Conservation (phyloP, 129 eudicot species). For the Pittosporum tobira region DNA sequence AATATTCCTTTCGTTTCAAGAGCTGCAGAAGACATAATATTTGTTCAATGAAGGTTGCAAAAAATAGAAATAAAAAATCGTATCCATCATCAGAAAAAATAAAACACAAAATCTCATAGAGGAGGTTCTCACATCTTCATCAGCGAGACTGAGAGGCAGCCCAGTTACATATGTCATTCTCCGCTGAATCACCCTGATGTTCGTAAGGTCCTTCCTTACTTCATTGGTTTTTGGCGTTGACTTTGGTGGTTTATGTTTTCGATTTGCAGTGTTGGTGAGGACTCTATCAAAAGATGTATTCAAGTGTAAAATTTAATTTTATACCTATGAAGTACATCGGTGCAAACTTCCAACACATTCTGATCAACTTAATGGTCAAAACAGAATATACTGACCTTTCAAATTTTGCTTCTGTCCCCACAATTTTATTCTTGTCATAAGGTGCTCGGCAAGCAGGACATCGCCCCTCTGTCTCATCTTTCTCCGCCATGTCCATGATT, state of each 20-base stretch:
- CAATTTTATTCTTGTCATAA: conserved; percentile 72
- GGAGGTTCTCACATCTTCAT: conserved; percentile 59
- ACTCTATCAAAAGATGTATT: conserved; percentile 33
- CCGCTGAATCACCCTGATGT: conserved; percentile 82
- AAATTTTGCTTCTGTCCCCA: conserved; percentile 58
- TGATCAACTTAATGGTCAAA: background rate
- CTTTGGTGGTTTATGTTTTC: conserved; percentile 58
- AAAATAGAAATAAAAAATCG: background rate
- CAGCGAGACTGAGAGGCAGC: conserved; percentile 71
- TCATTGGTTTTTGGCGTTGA: conserved; percentile 62
- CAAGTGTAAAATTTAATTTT: conserved; percentile 3
- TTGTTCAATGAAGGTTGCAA: conserved; percentile 2
- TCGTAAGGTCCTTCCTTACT: conserved; percentile 68
- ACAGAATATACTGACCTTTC: conserved; percentile 43
- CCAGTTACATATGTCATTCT: conserved; percentile 85
- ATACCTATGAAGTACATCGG: background rate
- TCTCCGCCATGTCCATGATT: conserved; percentile 93
- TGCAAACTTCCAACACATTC: background rate
- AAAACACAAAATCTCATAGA: background rate
- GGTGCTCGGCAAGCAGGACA: conserved; percentile 89
- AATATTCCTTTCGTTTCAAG: conserved; percentile 56
- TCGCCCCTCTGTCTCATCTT: conserved; percentile 73
- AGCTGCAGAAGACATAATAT: conserved; percentile 34
- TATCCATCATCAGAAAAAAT: background rate
- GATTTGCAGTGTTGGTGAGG: conserved; percentile 34